Evolutionary conservation across 192 early-diverging fungal species (phyloP), one percentile per base, ranked within the genome.

Genomic region (Coemansia umbellata): DNA sequence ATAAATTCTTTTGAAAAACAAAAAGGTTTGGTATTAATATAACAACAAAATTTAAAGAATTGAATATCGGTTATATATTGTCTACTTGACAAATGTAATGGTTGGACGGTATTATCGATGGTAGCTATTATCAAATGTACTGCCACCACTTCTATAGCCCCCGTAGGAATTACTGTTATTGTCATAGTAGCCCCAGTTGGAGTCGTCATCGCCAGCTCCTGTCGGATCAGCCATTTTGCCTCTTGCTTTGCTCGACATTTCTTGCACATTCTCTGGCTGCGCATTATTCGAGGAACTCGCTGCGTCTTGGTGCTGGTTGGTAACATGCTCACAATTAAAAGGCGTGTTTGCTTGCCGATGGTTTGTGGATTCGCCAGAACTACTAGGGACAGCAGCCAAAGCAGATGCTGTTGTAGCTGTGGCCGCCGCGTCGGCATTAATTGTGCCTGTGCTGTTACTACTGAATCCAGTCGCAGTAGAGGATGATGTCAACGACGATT

Each of bases 201-300:
- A 22, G 14, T 21, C 19, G 32, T 32, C 27, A 15, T 19, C 36
- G 22, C 22, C 33, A 2, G 37, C 11, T 5, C 23, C 48, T 24
- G 47, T 52, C 42, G 28, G 43, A 14, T 74, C 71, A 6, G 59
- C 58, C 71, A 74, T 74, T 32, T 74, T 74, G 55, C 71, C 71
- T 30, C 51, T 56, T 3, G 71, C 71, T 48, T 74, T 74, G 45
- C 63, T 73, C 37, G 69, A 73, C 69, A 73, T 65, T 2, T 17
- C 31, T 8, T 36, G 32, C 9, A 27, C 37, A 17, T 41, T 53
- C 11, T n/a, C n/a, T n/a, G n/a, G n/a, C n/a, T n/a, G n/a, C n/a
- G 43, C 22, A 44, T 41, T 19, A 24, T 19, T 30, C n/a, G 24
- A 49, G 17, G 43, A 37, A 18, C 21, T 22, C n/a, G 45, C 26